Conservation (phyloP, 768 basidiomycete species). For the Lactarius hatsudake region DNA sequence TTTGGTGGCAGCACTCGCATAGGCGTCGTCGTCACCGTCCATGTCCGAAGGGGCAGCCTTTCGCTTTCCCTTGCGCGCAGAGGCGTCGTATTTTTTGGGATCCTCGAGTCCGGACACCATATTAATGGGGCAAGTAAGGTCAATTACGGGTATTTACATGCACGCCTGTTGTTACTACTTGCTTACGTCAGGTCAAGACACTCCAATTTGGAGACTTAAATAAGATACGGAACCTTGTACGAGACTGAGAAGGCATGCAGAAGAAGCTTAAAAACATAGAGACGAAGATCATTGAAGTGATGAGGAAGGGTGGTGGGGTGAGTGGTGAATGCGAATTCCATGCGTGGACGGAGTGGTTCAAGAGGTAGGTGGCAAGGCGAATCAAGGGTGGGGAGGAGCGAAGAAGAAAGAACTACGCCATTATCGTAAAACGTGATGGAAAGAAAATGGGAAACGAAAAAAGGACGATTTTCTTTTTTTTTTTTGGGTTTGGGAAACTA, state of each 20-base stretch:
- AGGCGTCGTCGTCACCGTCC: constrained; percentile 44
- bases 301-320: neutral
- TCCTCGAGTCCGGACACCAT: constrained; percentile 65
- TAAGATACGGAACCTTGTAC: neutral
- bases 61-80: constrained; percentile 51
- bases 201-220: neutral
- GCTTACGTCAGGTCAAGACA: constrained; percentile 31
- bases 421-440: constrained; percentile 14
- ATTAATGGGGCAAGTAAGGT: no score
- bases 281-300: constrained; percentile 1
- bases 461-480: neutral
- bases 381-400: neutral
- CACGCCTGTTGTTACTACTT: neutral
- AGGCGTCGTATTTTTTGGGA: constrained; percentile 56
- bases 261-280: neutral
- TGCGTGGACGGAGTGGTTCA: constrained; percentile 9
- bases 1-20: constrained; percentile 40
- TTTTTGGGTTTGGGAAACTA: neutral
- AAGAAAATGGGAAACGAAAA: constrained; percentile 1
- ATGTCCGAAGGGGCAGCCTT: constrained; percentile 62
- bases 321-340: constrained; percentile 3
- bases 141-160: no score
- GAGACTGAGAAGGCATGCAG: neutral
- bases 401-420: neutral
- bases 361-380: neutral